Percentiles rank a stretch among this genome's conserved stretches.
Conservation (phyloP, 371 early-diverging fungal genomes). For the Umbelopsis sp. region DNA sequence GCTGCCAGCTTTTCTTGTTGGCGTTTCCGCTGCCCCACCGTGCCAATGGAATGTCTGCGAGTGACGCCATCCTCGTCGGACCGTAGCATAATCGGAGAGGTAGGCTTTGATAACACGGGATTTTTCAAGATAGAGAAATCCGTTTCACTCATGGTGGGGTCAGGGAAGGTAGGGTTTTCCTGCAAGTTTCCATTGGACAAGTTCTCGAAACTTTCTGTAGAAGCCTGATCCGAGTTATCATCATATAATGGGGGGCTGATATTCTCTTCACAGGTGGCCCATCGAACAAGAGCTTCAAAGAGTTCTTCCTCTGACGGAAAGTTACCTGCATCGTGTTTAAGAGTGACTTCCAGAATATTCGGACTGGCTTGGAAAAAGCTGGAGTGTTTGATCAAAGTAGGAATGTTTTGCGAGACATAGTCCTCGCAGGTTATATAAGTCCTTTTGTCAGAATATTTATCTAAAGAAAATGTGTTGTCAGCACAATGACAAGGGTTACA, state of each 20-base stretch:
- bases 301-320: slow-evolving; percentile 50
- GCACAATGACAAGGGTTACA: background rate
- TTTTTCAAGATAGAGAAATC: background rate
- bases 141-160: slow-evolving; percentile 9
- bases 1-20: slow-evolving; percentile 23
- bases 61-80: slow-evolving; percentile 29
- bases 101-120: background rate
- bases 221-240: slow-evolving; percentile 2
- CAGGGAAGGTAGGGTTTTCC: slow-evolving; percentile 20
- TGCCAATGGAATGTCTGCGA: slow-evolving; percentile 20
- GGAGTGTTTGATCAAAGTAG: slow-evolving; percentile 37
- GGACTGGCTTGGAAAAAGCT: slow-evolving; percentile 52
- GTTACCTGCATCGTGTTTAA: slow-evolving; percentile 52
- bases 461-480: slow-evolving; percentile 20
- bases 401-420: slow-evolving; percentile 46
- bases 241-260: no score
- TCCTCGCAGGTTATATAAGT: slow-evolving; percentile 41
- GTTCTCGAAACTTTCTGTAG: slow-evolving; percentile 12
- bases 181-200: slow-evolving; percentile 22
- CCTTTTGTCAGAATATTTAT: slow-evolving; percentile 42
- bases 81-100: background rate
- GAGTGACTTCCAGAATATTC: slow-evolving; percentile 46
- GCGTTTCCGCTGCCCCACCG: slow-evolving; percentile 22
- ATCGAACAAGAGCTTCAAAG: slow-evolving; percentile 52
- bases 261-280: slow-evolving; percentile 43